Evolutionary conservation across 1,139 yeast genomes (phyloP).

Genomic region (Debaryomyces nepalensis): DNA sequence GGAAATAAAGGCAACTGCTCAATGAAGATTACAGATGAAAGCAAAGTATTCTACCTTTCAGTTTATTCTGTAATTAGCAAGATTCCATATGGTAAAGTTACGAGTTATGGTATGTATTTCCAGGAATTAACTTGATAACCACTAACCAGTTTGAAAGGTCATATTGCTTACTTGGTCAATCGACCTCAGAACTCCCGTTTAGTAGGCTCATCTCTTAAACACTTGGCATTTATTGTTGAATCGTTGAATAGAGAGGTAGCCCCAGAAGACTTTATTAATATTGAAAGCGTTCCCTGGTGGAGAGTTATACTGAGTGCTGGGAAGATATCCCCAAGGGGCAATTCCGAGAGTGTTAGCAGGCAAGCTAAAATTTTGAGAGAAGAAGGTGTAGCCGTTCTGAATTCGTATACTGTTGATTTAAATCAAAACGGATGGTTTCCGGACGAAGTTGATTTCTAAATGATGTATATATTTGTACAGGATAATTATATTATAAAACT

Average conservation of each 20-base stretch:
- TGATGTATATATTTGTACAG: conserved; percentile 5
- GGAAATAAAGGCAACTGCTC: too few species aligned
- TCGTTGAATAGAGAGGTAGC: conserved; percentile 27
- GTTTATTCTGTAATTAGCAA: conserved; percentile 58
- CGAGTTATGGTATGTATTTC: conserved; percentile 67
- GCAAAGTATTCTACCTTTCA: conserved; percentile 60
- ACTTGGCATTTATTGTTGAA: conserved; percentile 29
- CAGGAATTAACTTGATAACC: neutral
- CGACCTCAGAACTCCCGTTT: conserved; percentile 72
- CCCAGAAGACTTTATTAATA: conserved; percentile 25
- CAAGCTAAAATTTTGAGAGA: conserved; percentile 52
- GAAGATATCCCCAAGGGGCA: conserved; percentile 57
- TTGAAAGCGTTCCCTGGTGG: conserved; percentile 75
- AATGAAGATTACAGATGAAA: conserved; percentile 48
- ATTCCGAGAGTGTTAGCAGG: conserved; percentile 41
- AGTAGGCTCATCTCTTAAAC: conserved; percentile 72
- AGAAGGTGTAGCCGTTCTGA: conserved; percentile 55
- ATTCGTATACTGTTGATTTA: conserved; percentile 46
- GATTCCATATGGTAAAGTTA: conserved; percentile 69
- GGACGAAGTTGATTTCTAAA: conserved; percentile 23
- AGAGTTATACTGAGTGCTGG: conserved; percentile 70
- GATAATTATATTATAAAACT: conserved; percentile 1
- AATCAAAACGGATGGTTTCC: conserved; percentile 73
- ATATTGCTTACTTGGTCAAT: conserved; percentile 65
- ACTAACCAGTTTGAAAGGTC: conserved; percentile 42